A percentile compares a stretch with the other conserved stretches of the same genome.
Conservation (phyloP, 768 basidiomycete genomes). For the Hortiboletus campestris region DNA sequence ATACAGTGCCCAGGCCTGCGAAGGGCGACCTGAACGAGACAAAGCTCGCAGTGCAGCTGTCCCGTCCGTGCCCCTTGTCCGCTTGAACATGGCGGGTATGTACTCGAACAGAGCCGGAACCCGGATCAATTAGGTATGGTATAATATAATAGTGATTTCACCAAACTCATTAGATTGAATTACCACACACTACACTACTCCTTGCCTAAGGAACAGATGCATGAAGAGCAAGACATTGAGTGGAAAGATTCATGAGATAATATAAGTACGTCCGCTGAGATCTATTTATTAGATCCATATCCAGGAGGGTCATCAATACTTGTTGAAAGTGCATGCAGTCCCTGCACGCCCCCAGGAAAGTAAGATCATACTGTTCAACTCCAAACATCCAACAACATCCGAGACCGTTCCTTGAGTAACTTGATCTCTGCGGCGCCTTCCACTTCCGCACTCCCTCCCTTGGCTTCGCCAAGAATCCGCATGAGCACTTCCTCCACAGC, state of each 20-base stretch:
- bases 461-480: constrained; percentile 85
- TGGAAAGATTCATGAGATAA: constrained; percentile 3
- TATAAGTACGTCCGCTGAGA: constrained; percentile 1
- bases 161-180: no score
- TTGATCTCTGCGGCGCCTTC: constrained; percentile 93
- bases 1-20: constrained; percentile 1
- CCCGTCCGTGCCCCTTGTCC: constrained; percentile 6
- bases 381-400: constrained; percentile 88
- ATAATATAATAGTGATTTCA: no score
- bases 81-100: constrained; percentile 18
- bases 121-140: not conserved
- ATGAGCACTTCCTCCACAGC: constrained; percentile 89
- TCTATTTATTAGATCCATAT: constrained; percentile 22
- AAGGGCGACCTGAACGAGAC: constrained; percentile 10
- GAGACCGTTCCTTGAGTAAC: constrained; percentile 89
- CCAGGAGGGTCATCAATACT: constrained; percentile 10
- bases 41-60: constrained; percentile 7
- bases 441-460: constrained; percentile 83
- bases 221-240: not conserved
- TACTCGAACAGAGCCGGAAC: not conserved
- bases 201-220: not conserved
- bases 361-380: constrained; percentile 46
- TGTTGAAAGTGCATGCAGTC: constrained; percentile 1
- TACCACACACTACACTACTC: not conserved
- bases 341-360: not conserved